Conservation (phyloP, 2,329 filamentous ascomycete species). For the Pseudopithomyces chartarum region DNA sequence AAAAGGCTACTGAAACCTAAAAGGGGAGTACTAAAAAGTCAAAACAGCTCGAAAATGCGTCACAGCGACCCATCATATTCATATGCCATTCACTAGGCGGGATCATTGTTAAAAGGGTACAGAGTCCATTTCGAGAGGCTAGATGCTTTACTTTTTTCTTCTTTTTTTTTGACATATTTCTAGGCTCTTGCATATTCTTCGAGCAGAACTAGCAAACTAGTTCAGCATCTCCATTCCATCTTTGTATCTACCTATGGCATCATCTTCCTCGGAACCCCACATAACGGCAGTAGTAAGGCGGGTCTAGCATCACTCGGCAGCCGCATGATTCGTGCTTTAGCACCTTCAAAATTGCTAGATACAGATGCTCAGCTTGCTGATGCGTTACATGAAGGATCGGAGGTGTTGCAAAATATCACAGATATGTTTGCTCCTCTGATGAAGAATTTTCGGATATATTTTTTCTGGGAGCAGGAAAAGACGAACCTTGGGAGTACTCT, state of each 20-base stretch:
- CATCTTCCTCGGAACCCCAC: slow-evolving; percentile 47
- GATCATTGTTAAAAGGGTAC: slow-evolving; percentile 48
- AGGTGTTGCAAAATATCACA: slow-evolving; percentile 47
- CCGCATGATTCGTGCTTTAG: slow-evolving; percentile 34
- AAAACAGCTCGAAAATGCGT: slow-evolving; percentile 34
- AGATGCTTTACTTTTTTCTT: not conserved
- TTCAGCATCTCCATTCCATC: slow-evolving; percentile 42
- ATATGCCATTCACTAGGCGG: slow-evolving; percentile 50
- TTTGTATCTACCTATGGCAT: slow-evolving; percentile 45
- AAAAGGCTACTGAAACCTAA: too few species aligned
- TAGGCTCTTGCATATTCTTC: slow-evolving; percentile 45
- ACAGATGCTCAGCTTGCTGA: slow-evolving; percentile 55
- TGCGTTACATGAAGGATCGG: slow-evolving; percentile 56
- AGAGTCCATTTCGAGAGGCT: not conserved
- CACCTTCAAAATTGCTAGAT: slow-evolving; percentile 29
- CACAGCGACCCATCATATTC: slow-evolving; percentile 47
- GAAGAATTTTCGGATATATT: slow-evolving; percentile 43
- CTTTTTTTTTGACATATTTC: slow-evolving; percentile 5
- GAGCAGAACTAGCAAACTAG: slow-evolving; percentile 25
- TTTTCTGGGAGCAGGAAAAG: slow-evolving; percentile 49
- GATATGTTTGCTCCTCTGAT: slow-evolving; percentile 47
- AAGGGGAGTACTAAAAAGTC: slow-evolving; percentile 9
- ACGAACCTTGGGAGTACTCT: slow-evolving; percentile 41
- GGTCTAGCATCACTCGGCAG: slow-evolving; percentile 21
- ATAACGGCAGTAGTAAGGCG: slow-evolving; percentile 44